A percentile compares a stretch with the other conserved stretches of the same genome.
These are phyloP conservation scores for Polygonum maritimum DNA, from an alignment of 148 eudicot species.

Conservation along the genomic window DNA sequence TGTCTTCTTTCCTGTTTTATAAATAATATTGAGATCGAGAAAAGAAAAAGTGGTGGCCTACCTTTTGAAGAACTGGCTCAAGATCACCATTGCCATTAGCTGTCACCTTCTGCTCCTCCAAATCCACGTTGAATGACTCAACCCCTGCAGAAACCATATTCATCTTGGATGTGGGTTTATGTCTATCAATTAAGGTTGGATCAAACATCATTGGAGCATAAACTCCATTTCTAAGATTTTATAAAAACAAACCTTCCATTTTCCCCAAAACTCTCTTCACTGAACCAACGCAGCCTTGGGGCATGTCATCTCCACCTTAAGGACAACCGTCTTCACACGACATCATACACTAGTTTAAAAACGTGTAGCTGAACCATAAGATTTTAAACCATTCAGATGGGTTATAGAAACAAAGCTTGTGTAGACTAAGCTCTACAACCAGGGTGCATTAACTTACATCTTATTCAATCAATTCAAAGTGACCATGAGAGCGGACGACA, in stretches of 20 bases:
- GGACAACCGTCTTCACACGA: not conserved
- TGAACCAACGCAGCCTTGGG: slow-evolving; percentile 1
- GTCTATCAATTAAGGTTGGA: too few species aligned
- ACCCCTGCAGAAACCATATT: slow-evolving; percentile 7
- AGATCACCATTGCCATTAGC: slow-evolving; percentile 1
- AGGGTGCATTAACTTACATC: not conserved
- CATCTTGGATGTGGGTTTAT: not conserved
- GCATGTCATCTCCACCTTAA: slow-evolving; percentile 8
- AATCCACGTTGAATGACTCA: slow-evolving; percentile 2
- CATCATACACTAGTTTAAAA: not conserved
- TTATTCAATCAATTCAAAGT: not conserved
- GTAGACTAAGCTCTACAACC: not conserved
- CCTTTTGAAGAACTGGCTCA: slow-evolving; percentile 8
- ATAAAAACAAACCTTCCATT: slow-evolving; percentile 1
- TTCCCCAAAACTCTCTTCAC: slow-evolving; percentile 5
- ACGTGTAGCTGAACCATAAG: too few species aligned
- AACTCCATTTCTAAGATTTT: not conserved
- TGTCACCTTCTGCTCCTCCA: slow-evolving; percentile 11
- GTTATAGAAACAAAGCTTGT: not conserved
- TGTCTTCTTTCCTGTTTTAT: slow-evolving; percentile 10
- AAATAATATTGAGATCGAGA: too few species aligned
- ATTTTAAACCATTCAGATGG: not conserved
- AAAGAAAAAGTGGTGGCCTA: too few species aligned
- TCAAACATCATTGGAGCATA: too few species aligned
- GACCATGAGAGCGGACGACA: not conserved